These are phyloP conservation scores for Alternaria arbusti DNA, from an alignment of 2,329 filamentous ascomycete genomes.

Conservation along the genomic window DNA sequence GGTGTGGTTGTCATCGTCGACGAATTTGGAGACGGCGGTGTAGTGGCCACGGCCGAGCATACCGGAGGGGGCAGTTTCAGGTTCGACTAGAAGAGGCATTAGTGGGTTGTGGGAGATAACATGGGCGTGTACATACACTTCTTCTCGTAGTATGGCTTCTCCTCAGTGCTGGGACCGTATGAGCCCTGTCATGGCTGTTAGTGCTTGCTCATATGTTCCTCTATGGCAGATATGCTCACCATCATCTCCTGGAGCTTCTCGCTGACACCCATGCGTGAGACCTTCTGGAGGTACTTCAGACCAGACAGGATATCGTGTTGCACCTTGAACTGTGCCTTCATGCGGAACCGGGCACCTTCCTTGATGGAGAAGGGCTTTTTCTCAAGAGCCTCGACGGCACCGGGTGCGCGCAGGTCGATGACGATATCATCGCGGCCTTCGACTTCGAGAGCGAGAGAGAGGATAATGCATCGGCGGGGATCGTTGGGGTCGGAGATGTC, in stretches of 20 bases:
- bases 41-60: slow-evolving; percentile 92
- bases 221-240: slow-evolving; percentile 59
- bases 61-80: slow-evolving; percentile 89
- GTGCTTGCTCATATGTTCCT: not conserved
- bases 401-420: slow-evolving; percentile 81
- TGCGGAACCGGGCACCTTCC: slow-evolving; percentile 91
- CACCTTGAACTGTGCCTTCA: slow-evolving; percentile 93
- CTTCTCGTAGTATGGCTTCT: slow-evolving; percentile 85
- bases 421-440: slow-evolving; percentile 82
- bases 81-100: slow-evolving; percentile 67
- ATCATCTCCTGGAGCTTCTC: slow-evolving; percentile 99
- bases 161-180: slow-evolving; percentile 90
- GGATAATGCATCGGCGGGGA: slow-evolving; percentile 89
- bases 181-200: slow-evolving; percentile 69
- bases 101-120: slow-evolving; percentile 3
- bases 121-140: slow-evolving; percentile 69
- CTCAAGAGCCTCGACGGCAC: slow-evolving; percentile 79
- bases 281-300: slow-evolving; percentile 92
- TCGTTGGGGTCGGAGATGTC: slow-evolving; percentile 67
- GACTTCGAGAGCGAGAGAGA: slow-evolving; percentile 85
- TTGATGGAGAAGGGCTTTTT: slow-evolving; percentile 97
- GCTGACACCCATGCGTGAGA: slow-evolving; percentile 86
- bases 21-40: slow-evolving; percentile 85
- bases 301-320: slow-evolving; percentile 96
- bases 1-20: slow-evolving; percentile 91